Conservation (phyloP, 163 green algal species). For the Chlamydomonas reinhardtii region DNA sequence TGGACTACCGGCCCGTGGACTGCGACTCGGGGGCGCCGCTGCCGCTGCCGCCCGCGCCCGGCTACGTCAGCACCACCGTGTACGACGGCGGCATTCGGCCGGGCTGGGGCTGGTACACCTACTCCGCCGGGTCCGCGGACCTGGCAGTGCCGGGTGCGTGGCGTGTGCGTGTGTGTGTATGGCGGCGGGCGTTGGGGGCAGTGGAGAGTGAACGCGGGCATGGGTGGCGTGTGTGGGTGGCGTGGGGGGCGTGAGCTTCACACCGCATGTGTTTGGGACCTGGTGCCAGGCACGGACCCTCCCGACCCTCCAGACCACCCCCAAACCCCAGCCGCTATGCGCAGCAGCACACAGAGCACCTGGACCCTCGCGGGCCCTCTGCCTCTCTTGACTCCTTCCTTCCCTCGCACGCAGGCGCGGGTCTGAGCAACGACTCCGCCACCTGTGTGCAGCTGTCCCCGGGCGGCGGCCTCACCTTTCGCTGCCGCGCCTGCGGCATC, state of each 20-base stretch:
- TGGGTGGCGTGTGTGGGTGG: background rate
- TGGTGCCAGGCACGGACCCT: too few species aligned
- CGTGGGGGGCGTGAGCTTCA: too few species aligned
- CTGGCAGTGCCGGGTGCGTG: conserved; percentile 14
- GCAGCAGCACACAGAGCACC: too few species aligned
- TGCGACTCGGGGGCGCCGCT: conserved; percentile 58
- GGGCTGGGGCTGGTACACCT: conserved; percentile 67
- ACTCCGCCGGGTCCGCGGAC: conserved; percentile 35
- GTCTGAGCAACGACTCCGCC: conserved; percentile 3
- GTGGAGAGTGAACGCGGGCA: background rate
- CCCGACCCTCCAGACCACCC: too few species aligned
- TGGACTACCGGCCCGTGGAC: conserved; percentile 64
- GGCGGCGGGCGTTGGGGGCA: too few species aligned
- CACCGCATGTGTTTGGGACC: too few species aligned
- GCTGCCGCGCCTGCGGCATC: conserved; percentile 27
- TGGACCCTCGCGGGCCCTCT: too few species aligned
- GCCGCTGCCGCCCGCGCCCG: conserved; percentile 36
- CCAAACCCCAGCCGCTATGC: too few species aligned
- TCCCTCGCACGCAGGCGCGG: conserved; percentile 39
- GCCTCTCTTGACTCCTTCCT: too few species aligned
- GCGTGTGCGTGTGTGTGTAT: background rate
- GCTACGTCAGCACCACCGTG: conserved; percentile 63
- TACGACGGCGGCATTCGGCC: conserved; percentile 55
- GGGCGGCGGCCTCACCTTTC: conserved; percentile 49
- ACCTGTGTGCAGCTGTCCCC: conserved; percentile 28